Evolutionary conservation across 2,329 filamentous ascomycete genomes (phyloP), one percentile per base, ranked within the genome.

Genomic region (Drechslera avenae): DNA sequence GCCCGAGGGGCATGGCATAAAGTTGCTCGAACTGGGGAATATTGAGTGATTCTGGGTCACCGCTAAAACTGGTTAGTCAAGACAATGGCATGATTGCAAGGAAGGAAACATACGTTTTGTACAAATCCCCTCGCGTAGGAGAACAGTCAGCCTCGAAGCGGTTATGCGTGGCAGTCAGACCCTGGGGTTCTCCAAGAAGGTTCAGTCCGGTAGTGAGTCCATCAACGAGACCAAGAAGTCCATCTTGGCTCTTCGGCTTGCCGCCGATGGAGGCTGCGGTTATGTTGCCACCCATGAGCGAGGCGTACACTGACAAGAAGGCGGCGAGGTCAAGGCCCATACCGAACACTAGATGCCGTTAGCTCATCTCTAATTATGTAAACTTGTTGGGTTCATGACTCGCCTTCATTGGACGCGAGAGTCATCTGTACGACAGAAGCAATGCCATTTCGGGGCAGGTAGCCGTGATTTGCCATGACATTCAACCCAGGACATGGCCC

Each of bases 71-170:
- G 18, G 37, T 44, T 10, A 49, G 40, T 46, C 5, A 14, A 18
- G 26, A 23, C 12, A 16, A 19, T 18, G 18, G 4, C 2, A 35
- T 0, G 14, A 28, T n/a, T 12, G 19, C 3, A 3, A 36, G 28
- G 19, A 31, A 19, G n/a, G 6, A 14, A 6, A 14, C 46, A 18
- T 42, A 49, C 46, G 30, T 50, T 21, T 44, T 39, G 41, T 50
- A 50, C 21, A 53, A 18, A 3, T 45, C 52, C 13, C 37, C 46
- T 42, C 52, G 45, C 18, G 59, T 51, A 6, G 57, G 57, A 14
- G 59, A 62, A n/a, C 57, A 56, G 36, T 62, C 59, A 2, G 53
- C 57, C 28, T 62, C 57, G 34, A 59, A 62, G 9, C 50, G 45
- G 36, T 61, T 61, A 32, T 62, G 60, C 10, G 57, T 61, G 1